These are phyloP conservation scores for Wallacemonas sp. DNA, from an alignment of 208 protist species.

Conservation along the genomic window DNA sequence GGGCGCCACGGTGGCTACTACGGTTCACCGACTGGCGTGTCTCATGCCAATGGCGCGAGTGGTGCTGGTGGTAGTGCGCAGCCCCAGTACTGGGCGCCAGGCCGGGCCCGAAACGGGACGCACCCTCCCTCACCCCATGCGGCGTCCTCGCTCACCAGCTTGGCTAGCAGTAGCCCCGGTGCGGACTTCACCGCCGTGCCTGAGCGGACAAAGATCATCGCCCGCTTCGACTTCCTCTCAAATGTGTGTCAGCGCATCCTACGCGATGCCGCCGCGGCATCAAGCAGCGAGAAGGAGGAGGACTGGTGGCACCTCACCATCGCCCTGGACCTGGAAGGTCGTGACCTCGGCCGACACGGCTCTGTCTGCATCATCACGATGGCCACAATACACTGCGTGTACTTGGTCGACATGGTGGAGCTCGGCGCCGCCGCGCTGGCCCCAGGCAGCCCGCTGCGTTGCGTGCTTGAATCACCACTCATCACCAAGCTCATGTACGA, in stretches of 20 bases:
- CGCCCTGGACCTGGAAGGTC: conserved; percentile 56
- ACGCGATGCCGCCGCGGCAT: not conserved
- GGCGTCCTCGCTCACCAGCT: not conserved
- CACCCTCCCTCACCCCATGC: not conserved
- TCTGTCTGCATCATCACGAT: conserved; percentile 64
- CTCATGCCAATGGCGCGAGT: not conserved
- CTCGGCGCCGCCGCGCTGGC: conserved; percentile 33
- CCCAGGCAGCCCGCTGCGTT: conserved; percentile 14
- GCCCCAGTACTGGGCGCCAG: not conserved
- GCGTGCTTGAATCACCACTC: conserved; percentile 33
- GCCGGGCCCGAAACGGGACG: not conserved
- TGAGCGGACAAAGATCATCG: not conserved
- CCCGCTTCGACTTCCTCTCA: not conserved
- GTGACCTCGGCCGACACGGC: conserved; percentile 40
- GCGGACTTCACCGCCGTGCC: not conserved
- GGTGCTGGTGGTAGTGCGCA: no score
- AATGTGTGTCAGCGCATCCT: conserved; percentile 10
- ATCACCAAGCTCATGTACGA: conserved; percentile 74
- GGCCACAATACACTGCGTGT: conserved; percentile 48
- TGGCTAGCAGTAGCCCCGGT: no score
- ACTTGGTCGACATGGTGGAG: conserved; percentile 56
- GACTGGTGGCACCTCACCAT: conserved; percentile 22
- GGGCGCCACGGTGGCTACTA: not conserved
- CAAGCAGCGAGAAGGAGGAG: conserved; percentile 13
- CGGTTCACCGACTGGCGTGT: not conserved